Percentiles rank a stretch among this genome's conserved stretches.
These are phyloP conservation scores for Fusarium nurragi DNA, from an alignment of 2,329 filamentous ascomycete genomes.

Conservation along the genomic window DNA sequence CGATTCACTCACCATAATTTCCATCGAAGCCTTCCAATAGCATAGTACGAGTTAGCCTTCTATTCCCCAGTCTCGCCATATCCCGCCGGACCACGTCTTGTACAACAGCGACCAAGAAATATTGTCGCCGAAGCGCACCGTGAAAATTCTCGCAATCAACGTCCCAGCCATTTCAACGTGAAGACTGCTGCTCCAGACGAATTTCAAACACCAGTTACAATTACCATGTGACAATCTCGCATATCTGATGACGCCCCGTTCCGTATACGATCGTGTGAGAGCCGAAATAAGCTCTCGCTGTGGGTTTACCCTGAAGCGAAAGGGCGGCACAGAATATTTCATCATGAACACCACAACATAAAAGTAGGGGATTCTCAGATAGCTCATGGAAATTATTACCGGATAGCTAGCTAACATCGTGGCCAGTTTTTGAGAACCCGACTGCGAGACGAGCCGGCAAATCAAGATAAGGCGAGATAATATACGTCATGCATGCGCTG, in stretches of 20 bases:
- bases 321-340: background rate
- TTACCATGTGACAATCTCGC: slow-evolving; percentile 16
- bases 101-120: slow-evolving; percentile 5
- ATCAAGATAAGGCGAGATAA: too few relatives aligned
- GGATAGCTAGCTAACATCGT: background rate
- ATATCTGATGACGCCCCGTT: slow-evolving; percentile 16
- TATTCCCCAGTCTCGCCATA: slow-evolving; percentile 19
- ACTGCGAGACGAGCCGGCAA: too few relatives aligned
- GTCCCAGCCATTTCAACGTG: slow-evolving; percentile 2
- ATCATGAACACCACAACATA: background rate
- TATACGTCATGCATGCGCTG: too few relatives aligned
- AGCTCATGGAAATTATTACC: accelerated
- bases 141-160: slow-evolving; percentile 18
- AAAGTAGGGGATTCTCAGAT: background rate
- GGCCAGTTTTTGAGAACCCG: background rate
- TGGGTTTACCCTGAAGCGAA: background rate
- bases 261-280: slow-evolving; percentile 9
- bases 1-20: slow-evolving; percentile 14
- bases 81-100: slow-evolving; percentile 4
- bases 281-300: background rate
- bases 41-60: slow-evolving; percentile 17
- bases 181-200: slow-evolving; percentile 3
- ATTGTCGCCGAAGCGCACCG: slow-evolving; percentile 12
- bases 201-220: slow-evolving; percentile 20
- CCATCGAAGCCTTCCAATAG: slow-evolving; percentile 15